phyloP scores from a whole-genome alignment of 768 basidiomycete species.

The Pleurotus tuoliensis region DNA sequence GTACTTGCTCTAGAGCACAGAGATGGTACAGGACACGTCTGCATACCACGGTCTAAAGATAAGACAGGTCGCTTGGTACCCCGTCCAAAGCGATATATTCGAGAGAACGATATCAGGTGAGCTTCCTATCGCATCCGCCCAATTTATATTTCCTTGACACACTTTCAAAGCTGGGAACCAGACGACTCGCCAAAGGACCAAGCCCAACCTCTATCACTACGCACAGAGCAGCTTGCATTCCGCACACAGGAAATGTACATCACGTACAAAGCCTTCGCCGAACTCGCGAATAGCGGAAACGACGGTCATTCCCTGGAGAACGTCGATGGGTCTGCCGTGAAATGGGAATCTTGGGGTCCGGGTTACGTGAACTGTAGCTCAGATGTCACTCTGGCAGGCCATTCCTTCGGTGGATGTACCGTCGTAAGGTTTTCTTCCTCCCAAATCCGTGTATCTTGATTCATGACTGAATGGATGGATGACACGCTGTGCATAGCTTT shows the following conservation, averaged over 20 bases:
- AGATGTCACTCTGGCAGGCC: slow-evolving; percentile 37
- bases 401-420: slow-evolving; percentile 47
- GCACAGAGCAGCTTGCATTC: slow-evolving; percentile 66
- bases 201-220: slow-evolving; percentile 41
- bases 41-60: slow-evolving; percentile 33
- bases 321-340: slow-evolving; percentile 27
- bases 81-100: slow-evolving; percentile 45
- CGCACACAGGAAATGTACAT: slow-evolving; percentile 68
- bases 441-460: neutral
- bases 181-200: slow-evolving; percentile 18
- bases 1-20: slow-evolving; percentile 82
- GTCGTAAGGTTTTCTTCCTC: slow-evolving; percentile 26
- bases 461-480: neutral
- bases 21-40: slow-evolving; percentile 69
- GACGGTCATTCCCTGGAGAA: slow-evolving; percentile 28
- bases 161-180: slow-evolving; percentile 23
- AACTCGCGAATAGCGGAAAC: slow-evolving; percentile 39
- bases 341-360: slow-evolving; percentile 39
- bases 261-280: slow-evolving; percentile 52
- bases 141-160: neutral
- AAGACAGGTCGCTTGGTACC: slow-evolving; percentile 20
- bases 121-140: slow-evolving; percentile 13
- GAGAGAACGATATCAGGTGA: slow-evolving; percentile 53
- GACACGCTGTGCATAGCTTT: slow-evolving; percentile 37
- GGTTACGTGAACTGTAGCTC: slow-evolving; percentile 27